Evolutionary conservation across 23 red algal genomes (phyloP), one percentile per base, ranked within the genome.

Genomic region (Gracilaria vermiculophylla): DNA sequence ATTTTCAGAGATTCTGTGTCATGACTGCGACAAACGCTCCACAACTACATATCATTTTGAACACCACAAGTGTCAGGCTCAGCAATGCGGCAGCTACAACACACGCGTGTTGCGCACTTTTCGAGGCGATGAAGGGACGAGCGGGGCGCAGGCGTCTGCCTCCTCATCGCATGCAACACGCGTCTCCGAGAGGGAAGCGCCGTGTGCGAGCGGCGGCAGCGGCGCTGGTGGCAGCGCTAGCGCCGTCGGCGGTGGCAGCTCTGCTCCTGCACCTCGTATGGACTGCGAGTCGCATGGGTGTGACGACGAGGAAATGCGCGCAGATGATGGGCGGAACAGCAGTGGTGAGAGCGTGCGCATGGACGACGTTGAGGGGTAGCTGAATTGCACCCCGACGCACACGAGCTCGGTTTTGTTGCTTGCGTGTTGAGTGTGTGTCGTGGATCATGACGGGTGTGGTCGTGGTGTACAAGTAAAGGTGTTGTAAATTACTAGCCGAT

Each of bases 11-110:
- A 77, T 99, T 40, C 60, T 89, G 58, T 99, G 97, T 82, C 92
- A 99, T 78, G 97, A 99, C 49, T 99, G 97, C 56, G 64, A 88
- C 57, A 14, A 74, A 32, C 34, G 75, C 2, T 91, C 90, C 39
- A 71, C 79, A n/a, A 90, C 80, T 21, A 31, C 40, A 19, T 96
- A 78, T 80, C 97, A 95, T 65, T 95, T 92, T 91, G 42, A 88
- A n/a, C 95, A 94, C 51, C 78, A 93, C 77, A 95, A 95, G 72
- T 99, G 97, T 71, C 40, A 53, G 24, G 24, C 34, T 15, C 25
- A 24, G 35, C 23, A 52, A 3, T 99, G 97, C 57, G 56, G 60
- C 17, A 76, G 92, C 58, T 99, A 99, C 77, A 99, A 99, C 44
- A 99, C 97, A 1, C 62, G 86, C 33, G 48, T 88, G 34, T n/a